Conservation (phyloP, 306 rosid genomes). For the Erythrophleum fordii region DNA sequence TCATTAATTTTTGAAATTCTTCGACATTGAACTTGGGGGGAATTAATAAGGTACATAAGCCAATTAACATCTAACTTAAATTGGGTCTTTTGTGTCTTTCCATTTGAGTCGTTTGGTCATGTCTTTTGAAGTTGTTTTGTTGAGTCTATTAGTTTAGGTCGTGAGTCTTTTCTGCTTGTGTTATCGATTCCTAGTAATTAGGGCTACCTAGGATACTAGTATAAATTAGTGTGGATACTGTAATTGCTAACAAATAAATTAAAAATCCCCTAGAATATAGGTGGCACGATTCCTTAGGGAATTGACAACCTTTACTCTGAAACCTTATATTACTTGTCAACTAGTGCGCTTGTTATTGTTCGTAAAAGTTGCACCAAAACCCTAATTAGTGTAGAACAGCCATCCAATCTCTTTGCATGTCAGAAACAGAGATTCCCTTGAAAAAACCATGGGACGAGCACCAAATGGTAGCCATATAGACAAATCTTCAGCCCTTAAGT, state of each 20-base stretch:
- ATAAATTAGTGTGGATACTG: neutral
- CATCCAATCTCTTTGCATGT: neutral
- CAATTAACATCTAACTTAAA: neutral
- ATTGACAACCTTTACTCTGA: neutral
- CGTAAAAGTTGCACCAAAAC: neutral
- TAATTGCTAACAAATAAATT: neutral
- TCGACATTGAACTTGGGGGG: no score
- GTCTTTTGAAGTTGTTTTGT: neutral
- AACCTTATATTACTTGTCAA: neutral
- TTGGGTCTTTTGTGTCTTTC: neutral
- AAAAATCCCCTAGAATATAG: neutral
- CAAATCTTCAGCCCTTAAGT: neutral
- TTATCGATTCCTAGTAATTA: neutral
- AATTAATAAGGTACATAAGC: no score
- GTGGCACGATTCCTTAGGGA: neutral
- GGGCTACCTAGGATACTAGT: neutral
- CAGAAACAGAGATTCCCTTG: neutral
- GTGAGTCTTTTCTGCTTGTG: neutral
- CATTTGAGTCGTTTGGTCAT: neutral
- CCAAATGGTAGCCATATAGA: neutral
- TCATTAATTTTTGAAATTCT: no score
- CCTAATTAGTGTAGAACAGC: neutral
- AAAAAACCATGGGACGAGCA: neutral
- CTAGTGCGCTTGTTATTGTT: neutral
- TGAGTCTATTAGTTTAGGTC: neutral